Percentiles rank a stretch among this genome's conserved stretches.
Evolutionary conservation across 2,329 filamentous ascomycete genomes (phyloP).

Genomic region (Fusarium equiseti): DNA sequence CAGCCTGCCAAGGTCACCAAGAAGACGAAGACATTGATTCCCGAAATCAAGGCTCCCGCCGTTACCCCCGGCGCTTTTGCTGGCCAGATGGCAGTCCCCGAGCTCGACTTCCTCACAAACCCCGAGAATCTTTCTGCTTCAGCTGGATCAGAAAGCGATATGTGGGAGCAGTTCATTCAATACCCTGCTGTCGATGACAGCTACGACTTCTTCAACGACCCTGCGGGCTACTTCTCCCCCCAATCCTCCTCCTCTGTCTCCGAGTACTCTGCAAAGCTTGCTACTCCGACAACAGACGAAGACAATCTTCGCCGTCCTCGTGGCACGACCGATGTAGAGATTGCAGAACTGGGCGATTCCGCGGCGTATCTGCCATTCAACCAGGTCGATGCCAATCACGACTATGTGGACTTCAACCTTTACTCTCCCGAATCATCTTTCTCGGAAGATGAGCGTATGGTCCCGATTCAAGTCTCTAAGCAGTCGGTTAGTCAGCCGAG

Average conservation of each 20-base stretch:
- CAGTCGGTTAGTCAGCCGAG: slow-evolving; percentile 35
- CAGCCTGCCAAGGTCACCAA: slow-evolving; percentile 56
- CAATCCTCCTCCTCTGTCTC: slow-evolving; percentile 47
- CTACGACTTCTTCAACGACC: slow-evolving; percentile 62
- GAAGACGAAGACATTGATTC: slow-evolving; percentile 53
- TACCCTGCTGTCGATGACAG: slow-evolving; percentile 56
- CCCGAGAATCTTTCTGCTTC: slow-evolving; percentile 38
- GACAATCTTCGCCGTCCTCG: slow-evolving; percentile 29
- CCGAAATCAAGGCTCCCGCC: slow-evolving; percentile 30
- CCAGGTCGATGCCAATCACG: slow-evolving; percentile 42
- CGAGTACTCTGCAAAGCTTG: slow-evolving; percentile 47
- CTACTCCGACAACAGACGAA: slow-evolving; percentile 44
- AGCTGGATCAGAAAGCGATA: slow-evolving; percentile 43
- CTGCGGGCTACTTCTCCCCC: slow-evolving; percentile 58
- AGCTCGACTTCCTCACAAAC: slow-evolving; percentile 41
- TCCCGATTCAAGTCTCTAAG: slow-evolving; percentile 46
- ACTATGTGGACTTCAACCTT: slow-evolving; percentile 68
- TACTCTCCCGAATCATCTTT: slow-evolving; percentile 64
- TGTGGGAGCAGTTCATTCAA: slow-evolving; percentile 62
- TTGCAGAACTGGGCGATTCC: slow-evolving; percentile 17
- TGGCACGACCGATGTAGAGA: slow-evolving; percentile 1
- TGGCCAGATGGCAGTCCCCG: slow-evolving; percentile 26
- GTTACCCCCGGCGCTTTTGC: slow-evolving; percentile 22
- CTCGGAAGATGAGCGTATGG: slow-evolving; percentile 62
- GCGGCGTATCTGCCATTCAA: slow-evolving; percentile 42